Conservation (phyloP, 2,329 filamentous ascomycete species). For the Colletotrichum spinosum region DNA sequence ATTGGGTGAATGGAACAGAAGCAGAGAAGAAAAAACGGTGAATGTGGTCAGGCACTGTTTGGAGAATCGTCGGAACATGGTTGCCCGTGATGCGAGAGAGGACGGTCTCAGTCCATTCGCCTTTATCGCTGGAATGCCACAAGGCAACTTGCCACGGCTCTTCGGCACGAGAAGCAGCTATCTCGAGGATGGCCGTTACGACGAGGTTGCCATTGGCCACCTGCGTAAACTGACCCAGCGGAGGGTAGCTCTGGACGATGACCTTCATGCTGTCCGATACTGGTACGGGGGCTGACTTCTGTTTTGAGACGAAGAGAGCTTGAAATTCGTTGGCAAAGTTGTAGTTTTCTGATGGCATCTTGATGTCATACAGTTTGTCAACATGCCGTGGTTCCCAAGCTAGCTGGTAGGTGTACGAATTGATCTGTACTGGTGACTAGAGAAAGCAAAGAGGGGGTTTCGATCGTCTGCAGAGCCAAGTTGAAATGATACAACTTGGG, state of each 20-base stretch:
- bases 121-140: constrained; percentile 74
- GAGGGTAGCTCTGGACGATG: constrained; percentile 69
- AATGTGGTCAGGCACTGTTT: constrained; percentile 43
- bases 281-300: constrained; percentile 46
- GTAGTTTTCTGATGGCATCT: constrained; percentile 39
- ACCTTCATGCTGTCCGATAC: constrained; percentile 50
- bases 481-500: constrained; percentile 7
- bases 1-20: constrained; percentile 57
- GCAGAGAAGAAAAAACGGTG: constrained; percentile 30
- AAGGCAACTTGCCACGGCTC: constrained; percentile 78
- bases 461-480: constrained; percentile 10
- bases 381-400: not conserved
- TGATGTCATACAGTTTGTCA: constrained; percentile 23
- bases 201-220: constrained; percentile 60
- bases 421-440: not conserved
- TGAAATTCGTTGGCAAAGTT: constrained; percentile 52
- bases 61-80: constrained; percentile 62
- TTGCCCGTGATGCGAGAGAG: constrained; percentile 45
- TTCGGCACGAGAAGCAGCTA: constrained; percentile 64
- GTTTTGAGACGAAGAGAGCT: constrained; percentile 51
- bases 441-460: constrained; percentile 17
- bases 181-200: constrained; percentile 79
- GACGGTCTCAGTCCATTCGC: constrained; percentile 65
- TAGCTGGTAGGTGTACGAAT: not conserved
- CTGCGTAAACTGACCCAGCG: constrained; percentile 79